Evolutionary conservation across 768 basidiomycete genomes (phyloP).

Genomic region (Psilocybe cyanescens): DNA sequence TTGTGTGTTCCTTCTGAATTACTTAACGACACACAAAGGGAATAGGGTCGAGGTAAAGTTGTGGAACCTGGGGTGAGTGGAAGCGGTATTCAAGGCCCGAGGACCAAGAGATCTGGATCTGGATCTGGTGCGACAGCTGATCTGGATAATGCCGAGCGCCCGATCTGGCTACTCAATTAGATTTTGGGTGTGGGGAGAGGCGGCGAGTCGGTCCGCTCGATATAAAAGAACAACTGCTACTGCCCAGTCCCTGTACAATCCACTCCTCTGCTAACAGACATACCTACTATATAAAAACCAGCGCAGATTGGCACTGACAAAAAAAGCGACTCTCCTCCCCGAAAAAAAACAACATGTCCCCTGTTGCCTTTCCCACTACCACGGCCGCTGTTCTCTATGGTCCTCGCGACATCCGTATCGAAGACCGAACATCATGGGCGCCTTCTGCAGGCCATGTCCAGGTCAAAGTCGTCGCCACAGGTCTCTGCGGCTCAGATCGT

Average conservation of each 20-base stretch:
- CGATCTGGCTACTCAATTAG: constrained; percentile 2
- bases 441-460: constrained; percentile 78
- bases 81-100: not conserved
- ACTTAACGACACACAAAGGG: too few relatives aligned
- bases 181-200: not conserved
- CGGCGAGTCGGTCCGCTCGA: not conserved
- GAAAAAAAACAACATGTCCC: not conserved
- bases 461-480: constrained; percentile 80
- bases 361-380: constrained; percentile 52
- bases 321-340: not conserved
- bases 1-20: too few relatives aligned
- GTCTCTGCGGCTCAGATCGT: constrained; percentile 90
- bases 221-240: not conserved
- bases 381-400: constrained; percentile 84
- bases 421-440: constrained; percentile 72
- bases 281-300: too few relatives aligned
- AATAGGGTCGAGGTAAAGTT: too few relatives aligned
- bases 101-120: not conserved
- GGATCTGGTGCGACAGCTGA: constrained; percentile 1
- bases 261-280: too few relatives aligned
- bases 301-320: not conserved
- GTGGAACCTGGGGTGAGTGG: not conserved
- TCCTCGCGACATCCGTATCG: constrained; percentile 79
- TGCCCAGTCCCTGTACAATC: too few relatives aligned
- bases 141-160: constrained; percentile 14